A percentile compares a stretch with the other conserved stretches of the same genome.
Conservation (phyloP, 768 basidiomycete genomes). For the Lentinula guzmanii region DNA sequence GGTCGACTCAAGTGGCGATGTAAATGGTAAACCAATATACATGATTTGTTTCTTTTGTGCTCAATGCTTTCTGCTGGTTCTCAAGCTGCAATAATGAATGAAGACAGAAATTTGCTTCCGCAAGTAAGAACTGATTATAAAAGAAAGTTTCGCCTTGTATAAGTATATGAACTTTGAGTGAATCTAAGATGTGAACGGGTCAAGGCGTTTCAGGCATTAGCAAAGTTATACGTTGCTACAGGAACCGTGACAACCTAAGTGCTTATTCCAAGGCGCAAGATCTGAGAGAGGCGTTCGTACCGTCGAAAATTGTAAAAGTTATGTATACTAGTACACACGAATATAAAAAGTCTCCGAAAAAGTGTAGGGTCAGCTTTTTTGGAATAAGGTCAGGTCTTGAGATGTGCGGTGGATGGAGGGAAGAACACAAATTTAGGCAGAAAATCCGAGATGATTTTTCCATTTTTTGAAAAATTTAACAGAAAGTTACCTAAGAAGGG, state of each 20-base stretch:
- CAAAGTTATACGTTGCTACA: conserved; percentile 13
- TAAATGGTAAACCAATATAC: not conserved
- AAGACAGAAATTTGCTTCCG: not conserved
- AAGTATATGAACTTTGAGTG: not conserved
- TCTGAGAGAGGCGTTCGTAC: not conserved
- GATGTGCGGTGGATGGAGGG: not conserved
- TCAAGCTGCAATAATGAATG: not conserved
- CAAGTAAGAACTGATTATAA: not conserved
- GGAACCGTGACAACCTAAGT: conserved; percentile 8
- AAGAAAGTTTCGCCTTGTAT: not conserved
- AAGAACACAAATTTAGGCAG: not conserved
- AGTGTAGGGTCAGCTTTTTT: not conserved
- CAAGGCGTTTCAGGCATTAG: conserved; percentile 2
- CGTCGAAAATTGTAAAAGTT: not conserved
- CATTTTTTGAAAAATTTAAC: conserved; percentile 5
- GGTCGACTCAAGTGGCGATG: not conserved
- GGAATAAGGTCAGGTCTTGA: not conserved
- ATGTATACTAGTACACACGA: not conserved
- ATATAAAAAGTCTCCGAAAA: not conserved
- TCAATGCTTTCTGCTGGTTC: not conserved
- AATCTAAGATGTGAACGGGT: conserved; percentile 1
- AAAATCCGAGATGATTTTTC: not conserved
- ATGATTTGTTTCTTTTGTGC: not conserved
- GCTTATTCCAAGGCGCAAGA: conserved; percentile 4
- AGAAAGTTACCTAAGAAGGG: conserved; percentile 22